phyloP scores from a whole-genome alignment of 2,329 filamentous ascomycete species.

The Blastomyces silverae region DNA sequence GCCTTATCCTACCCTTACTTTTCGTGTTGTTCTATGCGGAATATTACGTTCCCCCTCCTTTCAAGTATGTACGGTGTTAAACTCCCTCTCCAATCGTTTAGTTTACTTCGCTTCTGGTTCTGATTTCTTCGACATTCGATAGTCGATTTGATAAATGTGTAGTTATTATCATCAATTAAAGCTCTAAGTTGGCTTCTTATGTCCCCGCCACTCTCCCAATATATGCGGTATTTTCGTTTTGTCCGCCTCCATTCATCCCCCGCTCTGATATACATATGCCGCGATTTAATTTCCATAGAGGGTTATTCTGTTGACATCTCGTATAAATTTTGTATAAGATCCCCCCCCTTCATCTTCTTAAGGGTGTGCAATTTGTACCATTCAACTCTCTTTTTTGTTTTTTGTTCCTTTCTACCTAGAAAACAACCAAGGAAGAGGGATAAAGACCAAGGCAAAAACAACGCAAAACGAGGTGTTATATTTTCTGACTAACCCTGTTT shows the following conservation, averaged over 20 bases:
- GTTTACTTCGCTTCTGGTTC: neutral
- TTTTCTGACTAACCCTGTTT: neutral
- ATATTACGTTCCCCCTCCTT: neutral
- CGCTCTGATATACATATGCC: neutral
- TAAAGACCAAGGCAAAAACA: neutral
- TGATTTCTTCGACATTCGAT: neutral
- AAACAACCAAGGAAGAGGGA: neutral
- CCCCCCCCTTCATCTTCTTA: neutral
- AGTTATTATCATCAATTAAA: neutral
- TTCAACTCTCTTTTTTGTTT: neutral
- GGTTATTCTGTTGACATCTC: neutral
- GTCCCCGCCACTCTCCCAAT: neutral
- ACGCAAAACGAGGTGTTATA: no score
- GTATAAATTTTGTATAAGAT: neutral
- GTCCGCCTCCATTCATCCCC: neutral
- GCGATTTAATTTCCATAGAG: neutral
- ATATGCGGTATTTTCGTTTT: neutral
- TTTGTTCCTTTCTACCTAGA: no score
- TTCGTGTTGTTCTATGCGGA: neutral
- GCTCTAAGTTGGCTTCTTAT: neutral
- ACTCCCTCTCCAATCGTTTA: neutral
- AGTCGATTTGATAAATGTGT: neutral
- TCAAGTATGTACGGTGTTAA: neutral
- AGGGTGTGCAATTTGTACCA: neutral
- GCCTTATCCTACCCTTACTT: neutral